phyloP scores from a whole-genome alignment of 176 grass and related monocot species.

The Eleusine indica region DNA sequence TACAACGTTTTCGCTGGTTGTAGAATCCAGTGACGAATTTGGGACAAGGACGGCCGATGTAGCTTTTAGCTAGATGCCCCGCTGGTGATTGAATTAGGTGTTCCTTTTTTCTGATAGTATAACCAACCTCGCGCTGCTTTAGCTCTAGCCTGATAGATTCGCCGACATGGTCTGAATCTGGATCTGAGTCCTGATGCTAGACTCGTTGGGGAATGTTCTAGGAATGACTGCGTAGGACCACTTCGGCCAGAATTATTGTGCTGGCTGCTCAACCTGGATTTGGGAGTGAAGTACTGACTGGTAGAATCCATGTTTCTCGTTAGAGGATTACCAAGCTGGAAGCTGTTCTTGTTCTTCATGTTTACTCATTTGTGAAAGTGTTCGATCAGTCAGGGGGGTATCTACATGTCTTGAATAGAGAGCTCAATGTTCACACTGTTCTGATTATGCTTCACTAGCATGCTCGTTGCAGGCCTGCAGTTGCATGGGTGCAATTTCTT shows the following conservation, averaged over 20 bases:
- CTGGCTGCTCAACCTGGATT: slow-evolving; percentile 4
- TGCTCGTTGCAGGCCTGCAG: too few species aligned
- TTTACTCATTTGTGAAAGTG: not conserved
- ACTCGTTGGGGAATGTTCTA: slow-evolving; percentile 32
- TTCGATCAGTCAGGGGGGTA: not conserved
- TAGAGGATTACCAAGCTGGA: not conserved
- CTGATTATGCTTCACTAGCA: not conserved
- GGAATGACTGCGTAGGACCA: slow-evolving; percentile 34
- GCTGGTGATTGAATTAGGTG: slow-evolving; percentile 25
- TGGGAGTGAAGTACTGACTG: not conserved
- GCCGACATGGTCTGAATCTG: slow-evolving; percentile 41
- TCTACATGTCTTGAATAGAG: not conserved
- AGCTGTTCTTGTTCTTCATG: not conserved
- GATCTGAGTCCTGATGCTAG: slow-evolving; percentile 48
- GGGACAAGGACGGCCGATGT: not conserved
- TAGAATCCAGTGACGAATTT: slow-evolving; percentile 5
- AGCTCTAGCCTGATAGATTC: not conserved
- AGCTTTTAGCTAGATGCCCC: slow-evolving; percentile 28
- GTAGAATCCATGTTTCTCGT: not conserved
- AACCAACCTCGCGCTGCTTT: not conserved
- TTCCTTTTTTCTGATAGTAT: slow-evolving; percentile 8
- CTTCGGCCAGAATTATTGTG: not conserved
- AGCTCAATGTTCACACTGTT: not conserved
- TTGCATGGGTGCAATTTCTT: too few species aligned
- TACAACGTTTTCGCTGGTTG: not conserved